Conservation (phyloP, 257 asterid species). For the Thymus quinquecostatus region DNA sequence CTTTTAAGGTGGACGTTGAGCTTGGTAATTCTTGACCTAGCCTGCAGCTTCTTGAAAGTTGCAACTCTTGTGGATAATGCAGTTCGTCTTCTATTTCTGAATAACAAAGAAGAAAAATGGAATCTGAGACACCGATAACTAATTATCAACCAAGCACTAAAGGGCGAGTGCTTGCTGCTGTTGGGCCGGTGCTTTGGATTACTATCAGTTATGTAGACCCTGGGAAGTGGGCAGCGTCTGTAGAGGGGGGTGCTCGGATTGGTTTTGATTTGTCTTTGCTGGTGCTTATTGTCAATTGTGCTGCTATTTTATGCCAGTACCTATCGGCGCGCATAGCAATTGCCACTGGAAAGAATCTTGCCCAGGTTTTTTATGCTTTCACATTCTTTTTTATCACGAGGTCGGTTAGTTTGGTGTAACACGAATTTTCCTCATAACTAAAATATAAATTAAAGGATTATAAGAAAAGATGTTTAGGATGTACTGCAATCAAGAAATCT, state of each 20-base stretch:
- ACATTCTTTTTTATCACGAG: slow-evolving; percentile 1
- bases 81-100: slow-evolving; percentile 30
- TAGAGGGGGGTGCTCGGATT: slow-evolving; percentile 90
- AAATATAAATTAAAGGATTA: slow-evolving; percentile 5
- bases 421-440: slow-evolving; percentile 6
- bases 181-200: slow-evolving; percentile 76
- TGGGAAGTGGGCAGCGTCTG: slow-evolving; percentile 93
- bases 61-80: slow-evolving; percentile 35
- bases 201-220: slow-evolving; percentile 92
- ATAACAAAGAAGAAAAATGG: slow-evolving; percentile 50
- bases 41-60: slow-evolving; percentile 38
- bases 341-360: slow-evolving; percentile 85
- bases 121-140: slow-evolving; percentile 45
- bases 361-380: slow-evolving; percentile 61
- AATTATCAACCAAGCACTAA: slow-evolving; percentile 45
- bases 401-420: slow-evolving; percentile 12
- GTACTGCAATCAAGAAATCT: background rate
- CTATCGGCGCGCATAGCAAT: slow-evolving; percentile 83
- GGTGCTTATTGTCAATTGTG: slow-evolving; percentile 61
- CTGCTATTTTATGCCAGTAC: slow-evolving; percentile 85
- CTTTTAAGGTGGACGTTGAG: slow-evolving; percentile 32
- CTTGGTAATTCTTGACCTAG: slow-evolving; percentile 28
- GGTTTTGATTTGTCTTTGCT: slow-evolving; percentile 71
- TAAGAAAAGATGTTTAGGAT: slow-evolving; percentile 3
- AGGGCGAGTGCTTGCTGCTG: slow-evolving; percentile 71